Evolutionary conservation across 2,329 filamentous ascomycete species (phyloP), one percentile per base, ranked within the genome.

Genomic region (Clathrospora elynae): DNA sequence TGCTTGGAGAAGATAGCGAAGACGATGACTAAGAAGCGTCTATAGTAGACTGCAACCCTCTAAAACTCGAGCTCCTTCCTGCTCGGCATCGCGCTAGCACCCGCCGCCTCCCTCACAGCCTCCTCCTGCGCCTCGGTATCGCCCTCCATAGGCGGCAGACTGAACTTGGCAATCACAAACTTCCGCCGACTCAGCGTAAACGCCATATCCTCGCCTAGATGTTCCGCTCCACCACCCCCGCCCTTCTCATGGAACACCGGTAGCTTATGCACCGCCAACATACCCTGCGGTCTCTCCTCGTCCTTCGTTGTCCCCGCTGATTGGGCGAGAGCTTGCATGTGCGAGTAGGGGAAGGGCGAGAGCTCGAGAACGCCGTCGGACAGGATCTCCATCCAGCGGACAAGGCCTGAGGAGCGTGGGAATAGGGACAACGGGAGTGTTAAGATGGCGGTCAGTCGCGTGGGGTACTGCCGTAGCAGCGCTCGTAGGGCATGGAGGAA

Each of bases 171-270:
- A 52, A 99, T 90, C 25, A 89, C 81, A 55, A 99, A 83, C 36
- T 89, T 91, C 58, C 81, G 85, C 59, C 89, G 79, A 67, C 90
- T 96, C 36, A 99, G 73, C 48, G 85, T 91, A 68, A 99, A 99
- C 4, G 90, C 90, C 71, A 96, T 80, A 70, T 96, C 90, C 62
- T 95, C 88, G 16, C 88, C 84, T 39, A 86, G 79, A 50, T 83
- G 72, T 18, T 74, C 73, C 2, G 68, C 84, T 25, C 81, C 77
- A 7, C 83, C 85, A 10, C 89, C 90, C 2, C 90, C 90, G 2
- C 93, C 92, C 55, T 88, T 89, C 66, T 97, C 92, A 46, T 95
- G 88, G 54, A 89, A 85, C 1, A 96, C 77, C 0, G 93, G 92
- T 23, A 97, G 71, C 39, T 85, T 85, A 67, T 95, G 89, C 1